Percentiles rank a stretch among this genome's conserved stretches.
Conservation (phyloP, 306 rosid genomes). For the Medicago arabica region DNA sequence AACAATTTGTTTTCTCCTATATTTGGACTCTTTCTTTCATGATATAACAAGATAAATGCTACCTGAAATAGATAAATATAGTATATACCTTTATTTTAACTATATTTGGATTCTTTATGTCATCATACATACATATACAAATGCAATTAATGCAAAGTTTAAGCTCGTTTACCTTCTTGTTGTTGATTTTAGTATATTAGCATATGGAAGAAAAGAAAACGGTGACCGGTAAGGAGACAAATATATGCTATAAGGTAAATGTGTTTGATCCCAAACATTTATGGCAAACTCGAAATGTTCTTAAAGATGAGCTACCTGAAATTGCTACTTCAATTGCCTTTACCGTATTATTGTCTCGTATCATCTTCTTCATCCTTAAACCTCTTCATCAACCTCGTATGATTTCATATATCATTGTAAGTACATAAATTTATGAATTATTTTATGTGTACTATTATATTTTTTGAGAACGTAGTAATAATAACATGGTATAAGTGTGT, state of each 20-base stretch:
- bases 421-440: background rate
- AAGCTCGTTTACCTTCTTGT: too few relatives aligned
- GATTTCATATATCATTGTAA: background rate
- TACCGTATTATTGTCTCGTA: background rate
- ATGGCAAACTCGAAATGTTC: background rate
- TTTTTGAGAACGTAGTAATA: too few relatives aligned
- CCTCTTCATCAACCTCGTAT: background rate
- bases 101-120: too few relatives aligned
- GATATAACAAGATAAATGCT: background rate
- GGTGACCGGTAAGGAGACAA: accelerated
- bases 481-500: too few relatives aligned
- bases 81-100: background rate
- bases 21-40: background rate
- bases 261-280: background rate
- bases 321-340: background rate
- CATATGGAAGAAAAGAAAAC: too few relatives aligned
- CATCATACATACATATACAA: too few relatives aligned
- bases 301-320: background rate
- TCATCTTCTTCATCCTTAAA: too few relatives aligned
- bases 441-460: too few relatives aligned
- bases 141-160: too few relatives aligned
- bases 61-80: background rate
- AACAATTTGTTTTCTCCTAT: background rate
- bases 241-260: background rate
- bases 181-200: too few relatives aligned